Conservation (phyloP, 495 filamentous ascomycete species). For the Glutinoglossum americanum region DNA sequence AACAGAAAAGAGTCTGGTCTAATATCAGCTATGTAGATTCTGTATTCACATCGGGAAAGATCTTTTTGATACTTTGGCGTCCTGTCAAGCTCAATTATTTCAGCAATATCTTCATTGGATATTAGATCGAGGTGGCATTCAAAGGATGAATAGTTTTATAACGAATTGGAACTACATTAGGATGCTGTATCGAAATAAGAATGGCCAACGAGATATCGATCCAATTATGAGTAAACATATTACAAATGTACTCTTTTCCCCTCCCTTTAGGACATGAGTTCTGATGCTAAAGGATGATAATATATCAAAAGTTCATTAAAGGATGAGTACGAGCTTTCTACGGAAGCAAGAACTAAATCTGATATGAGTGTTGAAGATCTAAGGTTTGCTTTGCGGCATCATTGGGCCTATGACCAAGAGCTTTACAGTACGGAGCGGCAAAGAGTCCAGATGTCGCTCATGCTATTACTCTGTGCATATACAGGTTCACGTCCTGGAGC, state of each 20-base stretch:
- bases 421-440: background rate
- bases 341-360: background rate
- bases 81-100: background rate
- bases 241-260: background rate
- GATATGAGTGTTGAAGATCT: background rate
- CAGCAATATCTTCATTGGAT: background rate
- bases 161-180: background rate
- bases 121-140: background rate
- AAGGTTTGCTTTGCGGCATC: background rate
- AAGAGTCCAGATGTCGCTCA: background rate
- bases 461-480: background rate
- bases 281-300: background rate
- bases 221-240: background rate
- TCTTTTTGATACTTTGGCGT: background rate
- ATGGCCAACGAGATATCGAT: background rate
- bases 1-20: background rate
- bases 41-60: background rate
- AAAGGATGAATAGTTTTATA: background rate
- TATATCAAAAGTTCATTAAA: background rate
- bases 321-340: background rate
- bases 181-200: slow-evolving; percentile 2
- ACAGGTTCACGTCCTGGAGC: background rate
- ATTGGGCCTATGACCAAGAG: slow-evolving; percentile 1
- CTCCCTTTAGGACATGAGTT: background rate
- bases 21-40: background rate